phyloP scores from a whole-genome alignment of 1,139 yeast species.

The Torulaspora pretoriensis region DNA sequence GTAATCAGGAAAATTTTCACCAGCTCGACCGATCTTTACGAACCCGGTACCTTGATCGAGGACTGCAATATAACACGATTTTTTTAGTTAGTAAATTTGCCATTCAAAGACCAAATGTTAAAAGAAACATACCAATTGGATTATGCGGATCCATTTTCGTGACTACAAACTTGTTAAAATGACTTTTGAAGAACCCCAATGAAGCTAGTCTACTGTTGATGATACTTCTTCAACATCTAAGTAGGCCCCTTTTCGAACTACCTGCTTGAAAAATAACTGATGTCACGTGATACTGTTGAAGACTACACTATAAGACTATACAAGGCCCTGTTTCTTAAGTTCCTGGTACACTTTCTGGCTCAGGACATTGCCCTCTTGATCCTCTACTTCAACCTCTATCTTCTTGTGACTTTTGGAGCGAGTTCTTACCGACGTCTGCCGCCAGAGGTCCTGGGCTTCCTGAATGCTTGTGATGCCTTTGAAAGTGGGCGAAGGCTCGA shows the following conservation, averaged over 20 bases:
- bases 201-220: not conserved
- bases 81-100: slow-evolving; percentile 10
- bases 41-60: slow-evolving; percentile 99
- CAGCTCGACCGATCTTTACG: slow-evolving; percentile 91
- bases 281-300: slow-evolving; percentile 1
- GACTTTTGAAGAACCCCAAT: not conserved
- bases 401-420: slow-evolving; percentile 35
- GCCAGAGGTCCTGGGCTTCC: slow-evolving; percentile 65
- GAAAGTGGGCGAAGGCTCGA: slow-evolving; percentile 50
- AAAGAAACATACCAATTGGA: slow-evolving; percentile 36
- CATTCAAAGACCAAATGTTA: not conserved
- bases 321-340: slow-evolving; percentile 76
- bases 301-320: slow-evolving; percentile 33
- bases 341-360: slow-evolving; percentile 75
- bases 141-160: slow-evolving; percentile 34
- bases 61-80: slow-evolving; percentile 42
- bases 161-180: not conserved
- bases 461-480: slow-evolving; percentile 61
- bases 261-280: not conserved
- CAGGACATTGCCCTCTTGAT: slow-evolving; percentile 91
- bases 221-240: not conserved
- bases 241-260: slow-evolving; percentile 6
- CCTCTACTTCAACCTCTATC: slow-evolving; percentile 77
- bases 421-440: slow-evolving; percentile 35
- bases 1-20: slow-evolving; percentile 94